phyloP scores from a whole-genome alignment of 352 stramenopile species.

The Phytophthora pistaciae region DNA sequence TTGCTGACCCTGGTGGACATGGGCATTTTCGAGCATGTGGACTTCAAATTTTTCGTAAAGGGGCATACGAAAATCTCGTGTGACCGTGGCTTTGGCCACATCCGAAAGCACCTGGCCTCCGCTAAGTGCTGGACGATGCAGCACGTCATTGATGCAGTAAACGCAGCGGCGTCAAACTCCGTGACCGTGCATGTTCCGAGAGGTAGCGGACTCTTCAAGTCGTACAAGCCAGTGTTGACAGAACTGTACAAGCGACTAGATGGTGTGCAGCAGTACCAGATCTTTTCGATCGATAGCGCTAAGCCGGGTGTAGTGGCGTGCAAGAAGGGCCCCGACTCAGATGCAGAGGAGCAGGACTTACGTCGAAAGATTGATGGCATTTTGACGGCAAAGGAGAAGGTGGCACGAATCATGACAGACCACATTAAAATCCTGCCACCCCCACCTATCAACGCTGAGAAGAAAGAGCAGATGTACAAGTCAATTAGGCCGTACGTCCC shows the following conservation, averaged over 20 bases:
- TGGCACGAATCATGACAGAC: background rate
- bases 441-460: conserved; percentile 19
- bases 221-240: conserved; percentile 6
- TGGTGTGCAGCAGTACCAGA: conserved; percentile 14
- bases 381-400: background rate
- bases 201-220: background rate
- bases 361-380: conserved; percentile 9
- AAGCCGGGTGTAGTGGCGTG: conserved; percentile 5
- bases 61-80: background rate
- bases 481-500: conserved; percentile 19
- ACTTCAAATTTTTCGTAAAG: conserved; percentile 1
- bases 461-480: conserved; percentile 12
- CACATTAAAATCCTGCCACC: conserved; percentile 7
- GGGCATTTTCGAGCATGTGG: background rate
- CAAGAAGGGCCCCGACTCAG: background rate
- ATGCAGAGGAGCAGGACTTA: background rate
- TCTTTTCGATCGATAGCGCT: conserved; percentile 9
- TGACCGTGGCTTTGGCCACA: background rate
- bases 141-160: background rate
- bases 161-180: too few species aligned
- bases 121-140: background rate
- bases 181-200: background rate
- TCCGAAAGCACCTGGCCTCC: background rate
- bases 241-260: conserved; percentile 14
- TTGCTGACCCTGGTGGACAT: background rate